A percentile compares a stretch with the other conserved stretches of the same genome.
Evolutionary conservation across 805 yeast species (phyloP).

Genomic region (Candida methanosorbosa): DNA sequence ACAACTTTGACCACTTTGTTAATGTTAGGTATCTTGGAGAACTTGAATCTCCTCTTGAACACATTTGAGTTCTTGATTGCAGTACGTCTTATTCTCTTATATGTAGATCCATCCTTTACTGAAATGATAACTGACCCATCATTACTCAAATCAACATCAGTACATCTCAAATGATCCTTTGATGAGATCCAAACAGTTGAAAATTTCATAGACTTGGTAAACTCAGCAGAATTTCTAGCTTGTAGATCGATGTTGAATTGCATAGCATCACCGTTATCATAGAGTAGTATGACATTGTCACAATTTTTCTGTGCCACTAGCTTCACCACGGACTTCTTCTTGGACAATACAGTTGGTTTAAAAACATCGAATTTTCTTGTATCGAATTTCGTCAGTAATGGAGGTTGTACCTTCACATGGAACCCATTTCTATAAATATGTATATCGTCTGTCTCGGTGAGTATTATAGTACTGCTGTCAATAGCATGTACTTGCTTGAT

Average conservation of each 20-base stretch:
- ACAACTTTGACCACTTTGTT: constrained; percentile 53
- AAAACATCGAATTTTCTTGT: constrained; percentile 44
- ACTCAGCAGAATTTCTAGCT: constrained; percentile 22
- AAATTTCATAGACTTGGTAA: constrained; percentile 37
- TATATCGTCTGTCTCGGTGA: constrained; percentile 49
- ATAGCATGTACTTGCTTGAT: constrained; percentile 54
- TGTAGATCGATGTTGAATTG: constrained; percentile 23
- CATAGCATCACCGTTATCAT: constrained; percentile 53
- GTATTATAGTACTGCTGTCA: constrained; percentile 62
- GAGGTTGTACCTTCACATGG: constrained; percentile 39
- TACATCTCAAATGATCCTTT: constrained; percentile 44
- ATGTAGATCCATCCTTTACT: constrained; percentile 64
- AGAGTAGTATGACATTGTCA: constrained; percentile 37
- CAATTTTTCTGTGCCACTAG: constrained; percentile 29
- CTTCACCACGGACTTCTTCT: constrained; percentile 24
- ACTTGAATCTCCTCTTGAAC: constrained; percentile 35
- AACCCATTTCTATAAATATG: constrained; percentile 52
- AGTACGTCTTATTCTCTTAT: constrained; percentile 29
- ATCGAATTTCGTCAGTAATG: constrained; percentile 21
- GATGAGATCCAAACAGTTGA: constrained; percentile 54
- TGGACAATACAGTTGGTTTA: constrained; percentile 42
- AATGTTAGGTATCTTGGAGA: constrained; percentile 42
- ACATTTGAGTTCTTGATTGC: constrained; percentile 22
- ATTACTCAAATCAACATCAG: constrained; percentile 57
- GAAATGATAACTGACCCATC: constrained; percentile 66